Evolutionary conservation across 768 basidiomycete species (phyloP), one percentile per base, ranked within the genome.

Genomic region (Mycena rosella): DNA sequence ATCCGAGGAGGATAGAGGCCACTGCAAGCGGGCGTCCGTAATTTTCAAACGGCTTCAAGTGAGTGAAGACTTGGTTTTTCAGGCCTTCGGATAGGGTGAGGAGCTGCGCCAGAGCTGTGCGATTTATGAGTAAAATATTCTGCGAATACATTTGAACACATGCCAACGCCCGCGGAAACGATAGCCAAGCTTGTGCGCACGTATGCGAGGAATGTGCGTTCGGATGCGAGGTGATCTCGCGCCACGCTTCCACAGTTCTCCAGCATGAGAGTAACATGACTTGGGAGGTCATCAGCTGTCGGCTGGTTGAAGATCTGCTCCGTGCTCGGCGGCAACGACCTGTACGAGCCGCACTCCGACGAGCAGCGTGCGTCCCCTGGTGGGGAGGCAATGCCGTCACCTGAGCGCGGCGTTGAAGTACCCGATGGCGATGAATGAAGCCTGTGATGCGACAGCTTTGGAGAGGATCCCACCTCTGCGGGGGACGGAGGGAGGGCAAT

Each of bases 191-290:
- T 83, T 2, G 84, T 85, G 26, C 84, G 76, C 17, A 84, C 72
- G 70, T 85, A 85, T 14, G 84, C 83, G 2, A 85, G 74, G 63
- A 82, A 84, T 15, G 82, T 84, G 49, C 83, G 76, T 67, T 85
- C 84, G 3, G 77, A 77, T 1, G 84, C 81, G 15, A 85, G 76
- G 60, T 85, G 84, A 71, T 85, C 84, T 22, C 84, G 75, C n/a
- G 84, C 84, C 29, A 84, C 82, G 48, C 76, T 78, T 3, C 83
- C 83, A 32, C 77, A 76, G 65, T 85, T 85, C 73, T 84, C 78
- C 20, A 85, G 70, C 30, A 51, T 42, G 2, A 71, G 48, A 6
- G 66, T 47, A 3, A 65, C 56, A 8, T 14, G 6, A 14, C 42
- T 3, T 17, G 5, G 11, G 29, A 38, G 3, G 18, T 34, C 22